Conservation (phyloP, 768 basidiomycete genomes). For the Trametes gibbosa region DNA sequence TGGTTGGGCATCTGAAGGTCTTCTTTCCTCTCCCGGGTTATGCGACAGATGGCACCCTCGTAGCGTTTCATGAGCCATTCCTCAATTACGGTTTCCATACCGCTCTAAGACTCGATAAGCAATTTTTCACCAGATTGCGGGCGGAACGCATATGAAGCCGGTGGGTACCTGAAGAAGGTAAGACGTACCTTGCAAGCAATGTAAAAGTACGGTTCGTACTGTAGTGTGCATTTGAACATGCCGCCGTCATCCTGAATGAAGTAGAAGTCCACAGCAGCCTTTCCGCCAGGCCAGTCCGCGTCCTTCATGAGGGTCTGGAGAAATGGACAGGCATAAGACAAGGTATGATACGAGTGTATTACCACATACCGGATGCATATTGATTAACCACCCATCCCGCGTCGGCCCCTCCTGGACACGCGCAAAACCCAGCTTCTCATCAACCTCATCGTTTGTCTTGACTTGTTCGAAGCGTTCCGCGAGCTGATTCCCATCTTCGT, state of each 20-base stretch:
- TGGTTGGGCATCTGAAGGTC: constrained; percentile 96
- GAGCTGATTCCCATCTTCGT: constrained; percentile 87
- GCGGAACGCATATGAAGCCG: no score
- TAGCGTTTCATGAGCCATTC: constrained; percentile 95
- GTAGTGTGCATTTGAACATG: constrained; percentile 92
- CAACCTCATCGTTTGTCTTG: constrained; percentile 76
- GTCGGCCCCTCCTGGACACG: constrained; percentile 74
- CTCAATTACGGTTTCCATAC: constrained; percentile 86
- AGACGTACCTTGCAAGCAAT: constrained; percentile 84
- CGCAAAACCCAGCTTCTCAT: constrained; percentile 89
- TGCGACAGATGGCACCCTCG: constrained; percentile 80
- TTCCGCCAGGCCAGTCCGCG: constrained; percentile 77
- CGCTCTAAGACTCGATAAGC: constrained; percentile 45
- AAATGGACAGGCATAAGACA: background rate
- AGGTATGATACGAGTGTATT: background rate
- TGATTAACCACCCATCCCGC: constrained; percentile 92
- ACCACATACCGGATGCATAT: constrained; percentile 90
- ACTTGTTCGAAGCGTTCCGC: constrained; percentile 86
- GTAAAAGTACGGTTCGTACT: constrained; percentile 93
- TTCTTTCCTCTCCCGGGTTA: constrained; percentile 83
- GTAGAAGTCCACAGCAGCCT: constrained; percentile 92
- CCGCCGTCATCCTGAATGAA: constrained; percentile 97
- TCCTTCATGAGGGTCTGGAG: constrained; percentile 82
- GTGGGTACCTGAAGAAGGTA: no score
- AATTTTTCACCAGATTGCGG: no score